A percentile compares a stretch with the other conserved stretches of the same genome.
Evolutionary conservation across 768 basidiomycete species (phyloP).

Genomic region (Russula vinacea): DNA sequence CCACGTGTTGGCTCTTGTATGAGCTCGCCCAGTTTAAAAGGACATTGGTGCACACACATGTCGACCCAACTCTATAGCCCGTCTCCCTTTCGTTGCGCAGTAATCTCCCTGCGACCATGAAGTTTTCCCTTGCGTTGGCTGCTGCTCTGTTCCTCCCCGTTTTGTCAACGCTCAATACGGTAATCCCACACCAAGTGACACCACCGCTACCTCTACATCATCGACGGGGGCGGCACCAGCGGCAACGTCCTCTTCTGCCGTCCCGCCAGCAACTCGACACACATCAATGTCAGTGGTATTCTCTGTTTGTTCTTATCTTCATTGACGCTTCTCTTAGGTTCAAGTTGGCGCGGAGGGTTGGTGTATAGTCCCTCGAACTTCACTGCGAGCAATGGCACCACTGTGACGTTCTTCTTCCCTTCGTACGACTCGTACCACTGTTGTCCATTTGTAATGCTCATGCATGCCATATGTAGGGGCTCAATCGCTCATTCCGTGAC

Average conservation of each 20-base stretch:
- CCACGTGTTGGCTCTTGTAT: not conserved
- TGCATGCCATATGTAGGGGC: constrained; percentile 6
- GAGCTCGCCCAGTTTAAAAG: constrained; percentile 1
- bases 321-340: constrained; percentile 36
- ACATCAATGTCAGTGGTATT: constrained; percentile 26
- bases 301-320: not conserved
- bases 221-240: not conserved
- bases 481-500: constrained; percentile 36
- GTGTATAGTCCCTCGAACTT: constrained; percentile 47
- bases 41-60: not conserved
- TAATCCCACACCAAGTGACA: constrained; percentile 24
- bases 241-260: constrained; percentile 33
- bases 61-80: not conserved
- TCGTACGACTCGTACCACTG: constrained; percentile 33
- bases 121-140: constrained; percentile 36
- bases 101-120: constrained; percentile 30
- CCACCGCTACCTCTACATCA: not conserved
- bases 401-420: constrained; percentile 54
- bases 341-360: constrained; percentile 45
- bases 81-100: not conserved
- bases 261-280: constrained; percentile 27
- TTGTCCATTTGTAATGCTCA: constrained; percentile 1
- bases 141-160: constrained; percentile 35
- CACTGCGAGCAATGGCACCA: constrained; percentile 48
- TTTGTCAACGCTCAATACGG: constrained; percentile 44